These are phyloP conservation scores for Sorghum bicolor DNA, from an alignment of 176 grass and related monocot species.

Conservation along the genomic window DNA sequence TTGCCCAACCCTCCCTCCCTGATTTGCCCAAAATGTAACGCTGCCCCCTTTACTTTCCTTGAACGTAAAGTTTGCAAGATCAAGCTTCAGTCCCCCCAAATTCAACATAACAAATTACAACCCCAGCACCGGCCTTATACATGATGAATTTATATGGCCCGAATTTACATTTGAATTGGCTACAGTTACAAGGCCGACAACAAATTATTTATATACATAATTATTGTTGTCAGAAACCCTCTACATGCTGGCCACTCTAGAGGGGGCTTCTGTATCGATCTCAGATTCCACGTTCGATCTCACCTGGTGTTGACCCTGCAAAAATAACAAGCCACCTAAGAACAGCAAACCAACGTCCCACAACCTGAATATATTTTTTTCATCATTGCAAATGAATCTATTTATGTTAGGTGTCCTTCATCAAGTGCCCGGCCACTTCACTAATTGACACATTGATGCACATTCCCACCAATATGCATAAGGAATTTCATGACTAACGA, in stretches of 20 bases:
- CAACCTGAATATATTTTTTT: not conserved
- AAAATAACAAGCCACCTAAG: not conserved
- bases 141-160: constrained; percentile 31
- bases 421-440: not conserved
- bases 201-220: constrained; percentile 54
- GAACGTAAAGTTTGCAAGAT: not conserved
- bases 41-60: not conserved
- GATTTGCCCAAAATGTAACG: not conserved
- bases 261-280: constrained; percentile 44
- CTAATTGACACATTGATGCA: not conserved
- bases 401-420: not conserved
- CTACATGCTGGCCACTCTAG: constrained; percentile 59
- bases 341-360: not conserved
- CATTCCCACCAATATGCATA: not conserved
- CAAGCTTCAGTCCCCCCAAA: not conserved
- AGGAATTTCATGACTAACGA: not conserved
- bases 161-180: constrained; percentile 53
- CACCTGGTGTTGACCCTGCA: constrained; percentile 8
- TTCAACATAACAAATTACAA: constrained; percentile 22
- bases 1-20: not conserved
- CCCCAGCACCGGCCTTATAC: constrained; percentile 4
- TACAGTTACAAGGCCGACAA: constrained; percentile 16
- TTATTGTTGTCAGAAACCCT: constrained; percentile 21
- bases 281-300: constrained; percentile 35
- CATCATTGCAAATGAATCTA: not conserved